Base-by-base conservation (phyloP, 768 basidiomycete genomes). In the Neoboletus subvelutipes region DNA sequence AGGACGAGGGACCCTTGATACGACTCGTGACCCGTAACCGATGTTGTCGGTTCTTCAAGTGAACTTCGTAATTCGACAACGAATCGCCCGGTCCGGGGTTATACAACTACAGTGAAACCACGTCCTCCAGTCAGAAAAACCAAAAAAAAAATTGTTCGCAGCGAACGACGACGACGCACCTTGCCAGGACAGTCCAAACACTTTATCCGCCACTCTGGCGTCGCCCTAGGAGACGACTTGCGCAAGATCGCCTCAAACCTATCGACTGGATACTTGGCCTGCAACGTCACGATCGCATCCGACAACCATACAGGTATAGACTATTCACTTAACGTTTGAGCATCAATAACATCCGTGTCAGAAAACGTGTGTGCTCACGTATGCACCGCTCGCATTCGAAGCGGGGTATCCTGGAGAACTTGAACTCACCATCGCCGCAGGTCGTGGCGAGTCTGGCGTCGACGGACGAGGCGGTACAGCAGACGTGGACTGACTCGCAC, bases 181-280 rank as follows among this genome's bases (percentile, higher is more conserved):
- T 94, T 96, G 66, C 93, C 93, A 62, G 94, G 94, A 73, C 94
- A 95, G 71, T 97, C 94, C 61, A 85, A 67, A 70, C 94, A 97
- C 71, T 89, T 94, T 67, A 96, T 81, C 18, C 92, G 83, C 94
- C 95, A 98, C 71, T 96, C 94, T 6, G 83, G 81, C 24, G 77
- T 71, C n/a, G 77, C 79, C 13, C 75, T 78, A 43, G 81, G 76
- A 31, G 77, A 77, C 8, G 80, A 75, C 65, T 84, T 87, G 31
- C 84, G 81, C 34, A 85, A 74, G 33, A 90, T 84, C 18, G 90
- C 83, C 62, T 92, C 88, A 63, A 98, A 95, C 57, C 71, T 83
- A 71, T 98, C 95, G 59, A 90, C 81, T 2, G 87, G 86, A 67
- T 92, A 95, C 72, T 79, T 83, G 10, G 75, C 71, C 64, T 87